Percentiles rank a stretch among this genome's conserved stretches.
These are phyloP conservation scores for Aspergillus jensenii DNA, from an alignment of 2,329 filamentous ascomycete species.

Conservation along the genomic window DNA sequence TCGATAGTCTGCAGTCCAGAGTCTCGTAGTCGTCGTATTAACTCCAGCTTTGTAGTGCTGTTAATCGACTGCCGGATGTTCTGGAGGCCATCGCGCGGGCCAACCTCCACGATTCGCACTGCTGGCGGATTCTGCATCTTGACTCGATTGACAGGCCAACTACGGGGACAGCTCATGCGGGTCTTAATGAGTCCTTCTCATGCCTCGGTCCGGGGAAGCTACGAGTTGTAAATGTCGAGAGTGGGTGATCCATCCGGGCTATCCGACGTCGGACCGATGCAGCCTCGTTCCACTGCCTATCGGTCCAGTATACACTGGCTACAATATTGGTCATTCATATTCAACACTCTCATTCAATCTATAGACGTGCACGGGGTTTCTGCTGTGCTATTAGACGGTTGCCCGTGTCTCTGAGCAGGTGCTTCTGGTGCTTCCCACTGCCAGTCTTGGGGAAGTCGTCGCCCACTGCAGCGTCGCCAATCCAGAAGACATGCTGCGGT, in stretches of 20 bases:
- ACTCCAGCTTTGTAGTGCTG: slow-evolving; percentile 70
- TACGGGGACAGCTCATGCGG: neutral
- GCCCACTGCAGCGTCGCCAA: slow-evolving; percentile 57
- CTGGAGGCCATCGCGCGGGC: slow-evolving; percentile 81
- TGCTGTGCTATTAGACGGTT: slow-evolving; percentile 14
- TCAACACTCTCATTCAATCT: neutral
- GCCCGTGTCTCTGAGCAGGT: slow-evolving; percentile 50
- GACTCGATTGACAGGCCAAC: neutral
- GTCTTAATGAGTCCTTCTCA: neutral
- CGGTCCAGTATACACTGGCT: neutral
- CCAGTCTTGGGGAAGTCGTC: slow-evolving; percentile 59
- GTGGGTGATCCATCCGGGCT: neutral
- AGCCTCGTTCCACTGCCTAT: neutral
- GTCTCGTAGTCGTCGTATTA: slow-evolving; percentile 67
- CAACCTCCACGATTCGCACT: slow-evolving; percentile 74
- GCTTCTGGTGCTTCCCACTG: slow-evolving; percentile 66
- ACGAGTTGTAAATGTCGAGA: neutral
- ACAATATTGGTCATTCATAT: neutral
- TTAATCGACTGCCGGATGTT: slow-evolving; percentile 75
- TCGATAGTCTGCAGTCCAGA: slow-evolving; percentile 75
- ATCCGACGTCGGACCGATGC: slow-evolving; percentile 1
- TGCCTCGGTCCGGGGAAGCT: neutral
- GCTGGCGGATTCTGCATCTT: neutral
- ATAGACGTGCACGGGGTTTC: neutral
- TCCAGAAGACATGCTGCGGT: slow-evolving; percentile 59